Base-by-base conservation (phyloP, 768 basidiomycete species). In the Kwoniella shandongensis region DNA sequence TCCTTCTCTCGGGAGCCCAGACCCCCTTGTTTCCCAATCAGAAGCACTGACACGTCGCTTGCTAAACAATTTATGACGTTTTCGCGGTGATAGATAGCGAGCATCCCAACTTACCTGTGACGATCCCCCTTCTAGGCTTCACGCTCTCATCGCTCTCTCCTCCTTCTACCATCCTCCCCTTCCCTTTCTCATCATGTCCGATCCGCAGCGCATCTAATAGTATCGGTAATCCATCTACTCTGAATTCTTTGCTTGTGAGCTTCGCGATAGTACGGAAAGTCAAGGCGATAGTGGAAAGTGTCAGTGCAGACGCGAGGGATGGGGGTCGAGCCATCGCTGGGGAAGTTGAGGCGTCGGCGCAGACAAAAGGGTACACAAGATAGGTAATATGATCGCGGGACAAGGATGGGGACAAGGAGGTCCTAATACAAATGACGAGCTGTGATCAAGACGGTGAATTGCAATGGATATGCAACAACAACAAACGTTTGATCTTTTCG, bases 261-360 rank as follows among this genome's bases (percentile, higher is more conserved):
- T 83, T 83, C 45, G 91, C 80, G 67, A 89, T 85, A 7, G 86
- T 81, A 70, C 92, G 93, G 79, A 85, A 91, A 35, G 83, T 79
- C 49, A 89, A 83, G 41, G 89, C 91, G 44, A 89, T 82, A 25
- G 83, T 75, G 27, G 83, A 80, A 44, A 89, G 80, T 13, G 85
- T 86, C 47, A 82, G 78, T 18, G 81, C 81, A 25, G 88, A 86
- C 59, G 60, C 55, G 17, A 74, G 41, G 8, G 63, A 66, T 4
- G 70, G 61, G 10, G 66, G 48, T 8, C 49, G 56, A 17, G 56
- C 29, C 56, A 58, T 58, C 23, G 4, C 48, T 6, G 13, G 32
- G 32, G 32, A 32, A 32, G 32, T n/a, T n/a, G n/a, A n/a, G n/a
- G n/a, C n/a, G n/a, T n/a, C n/a, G n/a, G n/a, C n/a, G n/a, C n/a